Conservation (phyloP, 2,329 filamentous ascomycete genomes). For the Aspergillus versicolor region DNA sequence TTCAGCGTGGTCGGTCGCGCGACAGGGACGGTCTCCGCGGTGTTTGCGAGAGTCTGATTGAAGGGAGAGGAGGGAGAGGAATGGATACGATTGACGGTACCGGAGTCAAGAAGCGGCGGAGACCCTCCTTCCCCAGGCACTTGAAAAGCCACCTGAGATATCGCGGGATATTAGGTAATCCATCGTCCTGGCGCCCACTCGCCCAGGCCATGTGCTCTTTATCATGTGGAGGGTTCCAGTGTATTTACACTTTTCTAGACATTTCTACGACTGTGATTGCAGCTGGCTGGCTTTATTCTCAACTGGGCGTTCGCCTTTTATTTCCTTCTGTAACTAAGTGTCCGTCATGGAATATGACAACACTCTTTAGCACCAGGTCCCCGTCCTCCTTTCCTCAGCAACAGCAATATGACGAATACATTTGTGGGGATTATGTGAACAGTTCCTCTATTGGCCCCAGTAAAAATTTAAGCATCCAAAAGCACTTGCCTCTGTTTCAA, state of each 20-base stretch:
- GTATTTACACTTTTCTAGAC: too few relatives aligned
- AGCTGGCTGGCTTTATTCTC: too few relatives aligned
- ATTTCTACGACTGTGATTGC: too few relatives aligned
- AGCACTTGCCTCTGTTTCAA: not conserved
- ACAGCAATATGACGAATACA: too few relatives aligned
- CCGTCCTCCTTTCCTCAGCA: too few relatives aligned
- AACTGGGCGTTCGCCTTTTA: too few relatives aligned
- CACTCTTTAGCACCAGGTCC: too few relatives aligned
- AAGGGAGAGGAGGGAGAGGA: not conserved
- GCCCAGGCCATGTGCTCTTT: too few relatives aligned
- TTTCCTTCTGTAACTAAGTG: too few relatives aligned
- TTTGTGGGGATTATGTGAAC: too few relatives aligned
- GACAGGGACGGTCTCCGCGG: not conserved
- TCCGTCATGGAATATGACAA: too few relatives aligned
- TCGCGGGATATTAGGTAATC: constrained; percentile 32
- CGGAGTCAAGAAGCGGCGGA: constrained; percentile 6
- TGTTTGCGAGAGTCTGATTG: not conserved
- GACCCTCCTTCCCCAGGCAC: constrained; percentile 18
- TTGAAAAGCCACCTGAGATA: constrained; percentile 32
- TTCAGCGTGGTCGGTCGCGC: constrained; percentile 2
- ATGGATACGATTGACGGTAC: constrained; percentile 2
- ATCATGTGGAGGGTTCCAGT: too few relatives aligned
- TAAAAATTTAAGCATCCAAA: not conserved
- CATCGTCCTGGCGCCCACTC: not conserved
- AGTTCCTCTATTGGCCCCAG: not conserved